phyloP scores from a whole-genome alignment of 176 grass and related monocot genomes.

The Rhipidocladum racemiflorum region DNA sequence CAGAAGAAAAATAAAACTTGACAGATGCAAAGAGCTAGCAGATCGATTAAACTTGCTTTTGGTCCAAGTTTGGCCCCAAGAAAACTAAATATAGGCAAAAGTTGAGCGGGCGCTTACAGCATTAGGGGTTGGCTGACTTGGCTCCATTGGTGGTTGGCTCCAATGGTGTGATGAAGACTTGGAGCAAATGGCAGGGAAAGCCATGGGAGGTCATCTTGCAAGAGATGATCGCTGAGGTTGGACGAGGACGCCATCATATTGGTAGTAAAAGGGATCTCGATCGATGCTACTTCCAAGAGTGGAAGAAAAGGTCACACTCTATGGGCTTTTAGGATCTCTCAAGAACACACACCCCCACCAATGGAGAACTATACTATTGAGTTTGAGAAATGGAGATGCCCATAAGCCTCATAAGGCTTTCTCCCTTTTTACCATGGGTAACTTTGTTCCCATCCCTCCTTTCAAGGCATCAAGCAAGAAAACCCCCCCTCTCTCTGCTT shows the following conservation, averaged over 20 bases:
- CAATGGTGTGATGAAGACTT: constrained; percentile 18
- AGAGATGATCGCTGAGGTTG: constrained; percentile 32
- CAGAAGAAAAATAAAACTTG: too few species aligned
- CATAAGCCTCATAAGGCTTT: constrained; percentile 40
- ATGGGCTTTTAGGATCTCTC: constrained; percentile 45
- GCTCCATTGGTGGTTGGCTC: constrained; percentile 41
- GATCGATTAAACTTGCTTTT: not conserved
- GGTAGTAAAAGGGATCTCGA: constrained; percentile 49
- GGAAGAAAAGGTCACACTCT: constrained; percentile 29
- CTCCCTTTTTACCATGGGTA: constrained; percentile 38
- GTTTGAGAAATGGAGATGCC: constrained; percentile 51
- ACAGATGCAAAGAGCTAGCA: not conserved
- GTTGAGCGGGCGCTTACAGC: constrained; percentile 25
- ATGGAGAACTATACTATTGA: constrained; percentile 30
- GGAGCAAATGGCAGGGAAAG: constrained; percentile 30
- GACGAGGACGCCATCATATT: constrained; percentile 56
- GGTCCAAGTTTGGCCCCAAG: not conserved
- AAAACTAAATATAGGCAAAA: not conserved
- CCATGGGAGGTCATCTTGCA: constrained; percentile 53
- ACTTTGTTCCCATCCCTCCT: constrained; percentile 37
- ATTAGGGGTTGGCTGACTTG: constrained; percentile 17
- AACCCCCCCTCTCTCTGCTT: constrained; percentile 14
- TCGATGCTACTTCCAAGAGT: constrained; percentile 46
- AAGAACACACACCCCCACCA: constrained; percentile 39
- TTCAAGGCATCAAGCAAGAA: constrained; percentile 27